These are phyloP conservation scores for Bjerkandera adusta DNA, from an alignment of 1,284 basidiomycete genomes.

Conservation along the genomic window DNA sequence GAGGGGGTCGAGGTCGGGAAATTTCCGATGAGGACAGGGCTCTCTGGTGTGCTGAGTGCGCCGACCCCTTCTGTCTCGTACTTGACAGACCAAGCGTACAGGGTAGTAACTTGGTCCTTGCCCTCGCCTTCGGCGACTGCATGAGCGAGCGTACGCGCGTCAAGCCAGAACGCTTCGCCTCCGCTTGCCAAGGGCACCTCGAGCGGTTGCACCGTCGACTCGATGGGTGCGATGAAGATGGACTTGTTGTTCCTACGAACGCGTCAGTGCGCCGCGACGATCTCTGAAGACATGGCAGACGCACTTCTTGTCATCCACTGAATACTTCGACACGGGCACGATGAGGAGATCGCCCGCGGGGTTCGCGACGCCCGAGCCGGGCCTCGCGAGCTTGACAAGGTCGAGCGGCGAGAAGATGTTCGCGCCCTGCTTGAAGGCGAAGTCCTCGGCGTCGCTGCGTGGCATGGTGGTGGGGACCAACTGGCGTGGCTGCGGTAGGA, in stretches of 20 bases:
- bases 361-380: conserved; percentile 66
- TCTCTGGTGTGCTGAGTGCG: conserved; percentile 32
- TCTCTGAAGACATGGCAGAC: conserved; percentile 25
- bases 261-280: conserved; percentile 2
- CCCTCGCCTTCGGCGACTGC: conserved; percentile 52
- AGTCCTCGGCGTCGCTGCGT: conserved; percentile 32
- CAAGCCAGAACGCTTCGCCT: conserved; percentile 77
- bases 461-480: conserved; percentile 24
- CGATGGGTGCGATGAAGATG: conserved; percentile 60
- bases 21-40: conserved; percentile 35
- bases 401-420: conserved; percentile 71
- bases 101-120: conserved; percentile 45
- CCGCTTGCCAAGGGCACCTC: conserved; percentile 57
- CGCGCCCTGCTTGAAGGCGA: conserved; percentile 52
- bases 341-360: conserved; percentile 63
- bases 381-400: conserved; percentile 70
- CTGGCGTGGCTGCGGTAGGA: conserved; percentile 26
- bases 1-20: conserved; percentile 65
- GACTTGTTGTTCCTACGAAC: conserved; percentile 65
- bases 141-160: conserved; percentile 63
- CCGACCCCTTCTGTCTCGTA: conserved; percentile 30
- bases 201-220: conserved; percentile 44
- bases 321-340: conserved; percentile 67
- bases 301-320: conserved; percentile 69
- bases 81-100: conserved; percentile 57